These are phyloP conservation scores for Cucurbita pepo DNA, from an alignment of 306 rosid species.

Conservation along the genomic window DNA sequence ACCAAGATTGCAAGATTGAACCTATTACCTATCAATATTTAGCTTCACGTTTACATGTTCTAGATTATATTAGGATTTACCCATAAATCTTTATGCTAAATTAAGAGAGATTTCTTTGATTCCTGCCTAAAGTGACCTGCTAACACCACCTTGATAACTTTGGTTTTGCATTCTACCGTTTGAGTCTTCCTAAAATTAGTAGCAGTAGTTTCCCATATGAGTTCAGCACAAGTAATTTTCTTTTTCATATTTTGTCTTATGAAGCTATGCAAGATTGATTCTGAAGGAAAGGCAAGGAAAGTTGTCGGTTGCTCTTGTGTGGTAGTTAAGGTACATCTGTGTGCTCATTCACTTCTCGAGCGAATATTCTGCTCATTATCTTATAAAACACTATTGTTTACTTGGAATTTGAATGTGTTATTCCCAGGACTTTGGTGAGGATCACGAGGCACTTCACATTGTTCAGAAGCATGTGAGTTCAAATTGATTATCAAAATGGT, in stretches of 20 bases:
- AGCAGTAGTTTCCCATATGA: not conserved
- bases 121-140: no score
- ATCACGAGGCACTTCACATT: slow-evolving; percentile 29
- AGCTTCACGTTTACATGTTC: not conserved
- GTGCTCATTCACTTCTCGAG: not conserved
- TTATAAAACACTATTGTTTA: not conserved
- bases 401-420: not conserved
- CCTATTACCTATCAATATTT: not conserved
- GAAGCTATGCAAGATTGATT: not conserved
- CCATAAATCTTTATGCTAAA: not conserved
- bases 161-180: not conserved
- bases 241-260: not conserved
- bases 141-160: no score
- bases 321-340: not conserved
- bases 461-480: slow-evolving; percentile 37
- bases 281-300: not conserved
- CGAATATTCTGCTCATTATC: not conserved
- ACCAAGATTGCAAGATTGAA: not conserved
- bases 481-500: not conserved
- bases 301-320: not conserved
- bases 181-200: no score
- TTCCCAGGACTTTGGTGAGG: slow-evolving; percentile 16
- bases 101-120: no score
- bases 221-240: no score
- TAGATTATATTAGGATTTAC: not conserved